Evolutionary conservation across 495 filamentous ascomycete species (phyloP).

Genomic region (Hypoxylon lienhwacheense): DNA sequence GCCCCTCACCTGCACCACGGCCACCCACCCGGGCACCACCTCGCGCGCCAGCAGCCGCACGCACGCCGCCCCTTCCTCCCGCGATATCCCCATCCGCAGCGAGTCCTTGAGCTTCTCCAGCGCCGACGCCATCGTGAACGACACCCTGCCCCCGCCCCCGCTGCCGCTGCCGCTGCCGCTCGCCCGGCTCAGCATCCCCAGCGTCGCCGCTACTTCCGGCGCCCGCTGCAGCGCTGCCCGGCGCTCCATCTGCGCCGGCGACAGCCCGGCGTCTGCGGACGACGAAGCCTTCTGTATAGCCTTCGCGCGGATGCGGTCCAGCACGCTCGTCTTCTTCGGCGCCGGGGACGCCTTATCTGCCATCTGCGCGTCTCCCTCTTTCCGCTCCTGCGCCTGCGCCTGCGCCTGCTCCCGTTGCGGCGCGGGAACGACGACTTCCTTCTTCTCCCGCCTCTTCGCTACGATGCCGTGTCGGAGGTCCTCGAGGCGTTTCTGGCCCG

Average conservation of each 20-base stretch:
- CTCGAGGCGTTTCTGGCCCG: constrained; percentile 63
- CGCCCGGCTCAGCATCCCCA: constrained; percentile 58
- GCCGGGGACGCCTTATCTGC: constrained; percentile 37
- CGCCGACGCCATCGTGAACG: constrained; percentile 63
- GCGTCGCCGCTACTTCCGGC: constrained; percentile 61
- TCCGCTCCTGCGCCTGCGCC: background rate
- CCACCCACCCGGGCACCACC: constrained; percentile 65
- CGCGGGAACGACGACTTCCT: constrained; percentile 26
- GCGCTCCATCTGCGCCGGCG: constrained; percentile 55
- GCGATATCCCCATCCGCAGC: constrained; percentile 60
- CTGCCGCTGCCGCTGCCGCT: constrained; percentile 38
- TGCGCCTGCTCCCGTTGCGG: background rate
- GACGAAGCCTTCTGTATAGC: constrained; percentile 48
- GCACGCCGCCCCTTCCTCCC: constrained; percentile 58
- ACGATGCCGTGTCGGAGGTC: constrained; percentile 59
- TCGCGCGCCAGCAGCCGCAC: constrained; percentile 60
- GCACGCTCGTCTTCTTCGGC: constrained; percentile 55
- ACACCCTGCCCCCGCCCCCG: constrained; percentile 44
- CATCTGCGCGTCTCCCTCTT: constrained; percentile 14
- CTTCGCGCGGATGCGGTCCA: constrained; percentile 66
- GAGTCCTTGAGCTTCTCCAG: constrained; percentile 62
- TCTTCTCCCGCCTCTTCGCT: constrained; percentile 46
- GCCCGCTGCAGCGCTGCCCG: constrained; percentile 61
- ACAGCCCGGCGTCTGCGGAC: constrained; percentile 41
- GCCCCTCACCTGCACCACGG: constrained; percentile 56